Evolutionary conservation across 108 stramenopile species (phyloP).

Genomic region (Chaetoceros muelleri): DNA sequence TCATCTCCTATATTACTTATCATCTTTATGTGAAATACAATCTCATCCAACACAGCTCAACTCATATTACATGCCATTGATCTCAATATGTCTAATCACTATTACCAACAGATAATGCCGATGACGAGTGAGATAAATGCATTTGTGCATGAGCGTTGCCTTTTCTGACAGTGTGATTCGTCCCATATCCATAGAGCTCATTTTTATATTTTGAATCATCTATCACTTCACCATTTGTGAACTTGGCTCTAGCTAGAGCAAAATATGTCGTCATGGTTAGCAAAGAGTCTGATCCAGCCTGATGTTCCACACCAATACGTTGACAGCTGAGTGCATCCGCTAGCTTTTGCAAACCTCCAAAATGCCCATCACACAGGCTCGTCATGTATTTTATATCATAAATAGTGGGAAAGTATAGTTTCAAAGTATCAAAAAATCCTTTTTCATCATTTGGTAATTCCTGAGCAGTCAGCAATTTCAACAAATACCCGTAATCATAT

Average conservation of each 20-base stretch:
- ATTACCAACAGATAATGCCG: background rate
- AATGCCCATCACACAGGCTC: constrained; percentile 80
- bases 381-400: constrained; percentile 99
- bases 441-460: constrained; percentile 75
- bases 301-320: constrained; percentile 97
- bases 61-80: too few relatives aligned
- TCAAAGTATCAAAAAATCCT: constrained; percentile 87
- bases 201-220: constrained; percentile 77
- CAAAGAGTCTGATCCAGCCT: constrained; percentile 94
- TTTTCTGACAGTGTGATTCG: constrained; percentile 81
- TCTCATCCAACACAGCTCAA: too few relatives aligned
- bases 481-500: constrained; percentile 96
- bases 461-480: constrained; percentile 83
- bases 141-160: constrained; percentile 16
- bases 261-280: constrained; percentile 95
- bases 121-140: background rate
- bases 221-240: constrained; percentile 37
- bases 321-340: constrained; percentile 90
- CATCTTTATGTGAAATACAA: too few relatives aligned
- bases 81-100: too few relatives aligned
- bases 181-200: constrained; percentile 84
- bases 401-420: constrained; percentile 93
- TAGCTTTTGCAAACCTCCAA: constrained; percentile 88
- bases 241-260: constrained; percentile 75
- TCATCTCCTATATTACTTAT: too few relatives aligned